phyloP scores from a whole-genome alignment of 2,329 filamentous ascomycete species.

The Nemania bipapillata region DNA sequence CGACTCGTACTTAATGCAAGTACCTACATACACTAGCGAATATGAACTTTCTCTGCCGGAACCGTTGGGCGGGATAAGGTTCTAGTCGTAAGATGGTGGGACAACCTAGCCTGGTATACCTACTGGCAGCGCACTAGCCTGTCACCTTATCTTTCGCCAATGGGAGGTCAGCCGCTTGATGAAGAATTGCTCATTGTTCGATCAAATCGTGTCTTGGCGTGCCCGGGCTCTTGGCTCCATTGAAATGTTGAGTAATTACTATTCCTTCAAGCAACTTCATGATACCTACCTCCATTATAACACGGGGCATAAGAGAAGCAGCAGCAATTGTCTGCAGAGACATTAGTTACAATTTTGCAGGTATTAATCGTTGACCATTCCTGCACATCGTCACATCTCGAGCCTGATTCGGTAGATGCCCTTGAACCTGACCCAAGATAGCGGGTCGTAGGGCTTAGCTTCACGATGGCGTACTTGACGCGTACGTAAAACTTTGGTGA shows the following conservation, averaged over 20 bases:
- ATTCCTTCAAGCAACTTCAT: constrained; percentile 9
- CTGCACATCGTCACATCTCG: constrained; percentile 3
- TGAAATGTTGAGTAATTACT: neutral
- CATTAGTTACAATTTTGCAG: constrained; percentile 3
- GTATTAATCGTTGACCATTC: constrained; percentile 10
- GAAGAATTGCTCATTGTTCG: constrained; percentile 35
- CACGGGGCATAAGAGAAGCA: constrained; percentile 1
- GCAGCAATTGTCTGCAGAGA: neutral
- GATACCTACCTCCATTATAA: neutral
- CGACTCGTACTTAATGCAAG: constrained; percentile 13
- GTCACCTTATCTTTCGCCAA: constrained; percentile 40
- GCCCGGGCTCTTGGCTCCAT: constrained; percentile 19
- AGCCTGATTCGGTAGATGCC: constrained; percentile 36
- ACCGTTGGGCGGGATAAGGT: neutral
- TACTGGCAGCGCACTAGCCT: constrained; percentile 2
- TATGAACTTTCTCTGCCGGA: neutral
- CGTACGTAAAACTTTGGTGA: constrained; percentile 44
- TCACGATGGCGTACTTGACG: constrained; percentile 10
- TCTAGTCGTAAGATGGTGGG: constrained; percentile 7
- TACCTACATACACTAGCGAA: neutral
- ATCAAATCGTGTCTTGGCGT: constrained; percentile 37
- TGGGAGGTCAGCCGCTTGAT: constrained; percentile 22
- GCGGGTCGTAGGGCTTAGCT: constrained; percentile 43
- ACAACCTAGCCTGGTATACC: neutral
- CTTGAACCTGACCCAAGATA: constrained; percentile 29